Percentiles rank a stretch among this genome's conserved stretches.
Evolutionary conservation across 345 rosid species (phyloP).

Genomic region (Eucalyptus guilfoylei): DNA sequence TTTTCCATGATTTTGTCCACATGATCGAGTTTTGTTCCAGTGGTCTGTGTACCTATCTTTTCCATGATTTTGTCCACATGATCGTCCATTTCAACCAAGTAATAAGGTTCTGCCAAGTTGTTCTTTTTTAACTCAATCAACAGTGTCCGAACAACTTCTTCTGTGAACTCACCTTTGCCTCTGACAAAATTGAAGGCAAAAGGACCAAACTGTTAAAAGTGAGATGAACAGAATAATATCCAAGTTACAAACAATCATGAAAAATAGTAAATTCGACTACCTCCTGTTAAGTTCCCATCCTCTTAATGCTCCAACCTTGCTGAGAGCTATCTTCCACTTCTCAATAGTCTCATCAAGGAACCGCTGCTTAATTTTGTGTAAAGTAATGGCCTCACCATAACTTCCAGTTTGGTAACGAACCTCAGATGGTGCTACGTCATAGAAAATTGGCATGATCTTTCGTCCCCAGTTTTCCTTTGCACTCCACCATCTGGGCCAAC

Average conservation of each 20-base stretch:
- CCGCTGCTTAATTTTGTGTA: not conserved
- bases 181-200: not conserved
- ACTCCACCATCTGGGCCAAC: not conserved
- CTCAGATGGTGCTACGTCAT: accelerated
- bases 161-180: not conserved
- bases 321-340: not conserved
- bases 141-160: not conserved
- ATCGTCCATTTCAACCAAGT: not conserved
- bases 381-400: not conserved
- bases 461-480: not conserved
- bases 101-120: not conserved
- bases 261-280: not conserved
- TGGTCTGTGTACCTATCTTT: not conserved
- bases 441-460: not conserved
- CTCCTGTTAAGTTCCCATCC: not conserved
- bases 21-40: not conserved
- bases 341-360: not conserved
- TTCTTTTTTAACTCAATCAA: not conserved
- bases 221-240: no score
- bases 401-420: accelerated
- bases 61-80: not conserved
- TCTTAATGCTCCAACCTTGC: not conserved
- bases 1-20: no score
- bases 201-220: not conserved
- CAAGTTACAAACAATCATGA: accelerated